Evolutionary conservation across 257 asterid genomes (phyloP).

Genomic region (Jacaranda mimosifolia): DNA sequence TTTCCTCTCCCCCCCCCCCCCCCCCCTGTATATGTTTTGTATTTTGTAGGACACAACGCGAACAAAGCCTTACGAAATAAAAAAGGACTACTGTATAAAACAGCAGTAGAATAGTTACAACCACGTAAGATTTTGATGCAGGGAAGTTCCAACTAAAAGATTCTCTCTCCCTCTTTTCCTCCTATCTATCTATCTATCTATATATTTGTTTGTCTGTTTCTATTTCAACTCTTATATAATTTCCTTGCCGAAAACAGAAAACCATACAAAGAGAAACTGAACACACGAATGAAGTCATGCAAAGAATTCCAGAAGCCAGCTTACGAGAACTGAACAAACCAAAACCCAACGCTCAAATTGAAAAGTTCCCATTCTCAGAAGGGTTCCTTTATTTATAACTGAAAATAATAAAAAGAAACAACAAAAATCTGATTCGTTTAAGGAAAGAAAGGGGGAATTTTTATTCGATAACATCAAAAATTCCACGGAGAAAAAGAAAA

Average conservation of each 20-base stretch:
- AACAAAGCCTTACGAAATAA: neutral
- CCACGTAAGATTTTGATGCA: neutral
- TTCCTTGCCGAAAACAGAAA: neutral
- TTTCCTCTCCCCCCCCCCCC: neutral
- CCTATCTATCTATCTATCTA: no score
- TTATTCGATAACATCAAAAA: neutral
- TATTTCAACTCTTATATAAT: neutral
- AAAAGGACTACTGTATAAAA: neutral
- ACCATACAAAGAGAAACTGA: neutral
- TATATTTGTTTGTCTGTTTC: no score
- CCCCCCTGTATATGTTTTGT: neutral
- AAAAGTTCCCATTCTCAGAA: neutral
- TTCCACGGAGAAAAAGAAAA: neutral
- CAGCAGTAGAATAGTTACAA: neutral
- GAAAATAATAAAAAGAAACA: neutral
- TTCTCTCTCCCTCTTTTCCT: neutral
- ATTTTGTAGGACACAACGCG: slow-evolving; percentile 11
- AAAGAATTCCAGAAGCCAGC: slow-evolving; percentile 1
- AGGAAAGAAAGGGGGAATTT: no score
- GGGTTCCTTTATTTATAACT: neutral
- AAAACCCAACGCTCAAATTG: neutral
- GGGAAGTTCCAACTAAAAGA: slow-evolving; percentile 3
- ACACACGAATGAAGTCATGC: neutral
- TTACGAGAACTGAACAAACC: neutral
- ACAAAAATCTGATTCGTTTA: neutral